A percentile compares a stretch with the other conserved stretches of the same genome.
These are phyloP conservation scores for Bipolaris oryzae DNA, from an alignment of 2,329 filamentous ascomycete species.

Conservation along the genomic window DNA sequence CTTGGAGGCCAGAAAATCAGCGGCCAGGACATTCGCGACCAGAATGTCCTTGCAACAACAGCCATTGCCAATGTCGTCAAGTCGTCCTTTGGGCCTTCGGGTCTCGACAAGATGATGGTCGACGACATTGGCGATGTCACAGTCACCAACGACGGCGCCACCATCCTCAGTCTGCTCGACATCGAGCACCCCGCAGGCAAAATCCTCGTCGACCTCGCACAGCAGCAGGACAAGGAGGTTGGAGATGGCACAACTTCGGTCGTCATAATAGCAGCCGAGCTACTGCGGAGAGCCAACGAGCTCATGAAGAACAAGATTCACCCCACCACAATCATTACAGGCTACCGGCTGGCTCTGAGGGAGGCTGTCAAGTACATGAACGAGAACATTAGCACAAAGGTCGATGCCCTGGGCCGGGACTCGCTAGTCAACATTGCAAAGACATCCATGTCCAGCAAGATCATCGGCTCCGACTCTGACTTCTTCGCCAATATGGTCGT, in stretches of 20 bases:
- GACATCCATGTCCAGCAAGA: constrained; percentile 99
- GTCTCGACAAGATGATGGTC: constrained; percentile 99
- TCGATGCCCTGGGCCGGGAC: constrained; percentile 87
- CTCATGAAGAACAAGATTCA: constrained; percentile 99
- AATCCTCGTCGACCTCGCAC: constrained; percentile 95
- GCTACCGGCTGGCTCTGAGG: constrained; percentile 91
- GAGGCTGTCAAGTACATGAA: constrained; percentile 99
- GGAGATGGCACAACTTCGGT: constrained; percentile 98
- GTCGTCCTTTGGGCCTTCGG: constrained; percentile 96
- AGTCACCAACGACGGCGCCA: constrained; percentile 97
- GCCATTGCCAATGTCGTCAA: constrained; percentile 99
- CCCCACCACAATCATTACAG: constrained; percentile 98
- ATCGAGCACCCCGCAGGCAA: constrained; percentile 98
- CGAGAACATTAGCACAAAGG: constrained; percentile 96
- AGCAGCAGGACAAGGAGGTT: constrained; percentile 99
- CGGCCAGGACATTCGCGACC: constrained; percentile 93
- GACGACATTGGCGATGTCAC: constrained; percentile 99
- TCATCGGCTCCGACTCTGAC: constrained; percentile 92
- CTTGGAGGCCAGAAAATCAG: constrained; percentile 97
- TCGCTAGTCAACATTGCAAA: constrained; percentile 94
- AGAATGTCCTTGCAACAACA: constrained; percentile 95
- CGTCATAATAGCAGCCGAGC: constrained; percentile 94
- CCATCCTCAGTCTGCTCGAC: constrained; percentile 91
- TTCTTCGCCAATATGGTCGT: constrained; percentile 99
- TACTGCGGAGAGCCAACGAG: constrained; percentile 92